These are phyloP conservation scores for Clavispora asparagi DNA, from an alignment of 805 yeast genomes.

Conservation along the genomic window DNA sequence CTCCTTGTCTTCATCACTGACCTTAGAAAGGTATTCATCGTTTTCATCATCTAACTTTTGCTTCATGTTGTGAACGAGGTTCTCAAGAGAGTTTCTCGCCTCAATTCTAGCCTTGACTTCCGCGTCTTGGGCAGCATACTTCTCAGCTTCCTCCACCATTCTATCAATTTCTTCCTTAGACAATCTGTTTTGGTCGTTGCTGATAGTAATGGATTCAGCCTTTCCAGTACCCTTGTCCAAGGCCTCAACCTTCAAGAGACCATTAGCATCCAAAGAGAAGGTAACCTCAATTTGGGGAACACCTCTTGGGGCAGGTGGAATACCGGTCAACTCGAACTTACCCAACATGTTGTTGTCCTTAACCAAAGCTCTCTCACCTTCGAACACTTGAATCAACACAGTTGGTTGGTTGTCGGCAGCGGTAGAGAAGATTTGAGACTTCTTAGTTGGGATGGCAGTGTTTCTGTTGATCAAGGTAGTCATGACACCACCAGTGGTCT, in stretches of 20 bases:
- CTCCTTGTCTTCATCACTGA: conserved; percentile 89
- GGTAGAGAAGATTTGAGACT: conserved; percentile 19
- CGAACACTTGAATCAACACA: conserved; percentile 17
- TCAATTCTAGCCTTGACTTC: conserved; percentile 17
- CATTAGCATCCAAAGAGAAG: conserved; percentile 18
- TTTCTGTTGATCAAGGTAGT: conserved; percentile 18
- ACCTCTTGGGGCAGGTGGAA: conserved; percentile 20
- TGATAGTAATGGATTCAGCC: conserved; percentile 16
- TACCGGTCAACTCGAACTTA: conserved; percentile 18
- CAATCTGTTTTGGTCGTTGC: conserved; percentile 17
- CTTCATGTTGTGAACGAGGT: conserved; percentile 14
- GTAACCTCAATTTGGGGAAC: conserved; percentile 20
- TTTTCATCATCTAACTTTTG: conserved; percentile 10
- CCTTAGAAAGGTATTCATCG: conserved; percentile 39
- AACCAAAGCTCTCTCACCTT: conserved; percentile 20
- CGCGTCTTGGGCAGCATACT: conserved; percentile 17
- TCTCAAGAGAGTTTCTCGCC: conserved; percentile 17
- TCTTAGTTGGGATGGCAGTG: conserved; percentile 19
- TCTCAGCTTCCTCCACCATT: conserved; percentile 19
- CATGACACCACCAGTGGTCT: conserved; percentile 20
- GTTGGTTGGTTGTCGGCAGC: conserved; percentile 20
- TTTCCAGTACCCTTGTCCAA: conserved; percentile 18
- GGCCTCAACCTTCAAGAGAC: conserved; percentile 18
- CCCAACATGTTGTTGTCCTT: conserved; percentile 20
- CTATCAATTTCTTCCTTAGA: conserved; percentile 18